Conservation (phyloP, 1,284 basidiomycete species). For the Cerioporus squamosus region DNA sequence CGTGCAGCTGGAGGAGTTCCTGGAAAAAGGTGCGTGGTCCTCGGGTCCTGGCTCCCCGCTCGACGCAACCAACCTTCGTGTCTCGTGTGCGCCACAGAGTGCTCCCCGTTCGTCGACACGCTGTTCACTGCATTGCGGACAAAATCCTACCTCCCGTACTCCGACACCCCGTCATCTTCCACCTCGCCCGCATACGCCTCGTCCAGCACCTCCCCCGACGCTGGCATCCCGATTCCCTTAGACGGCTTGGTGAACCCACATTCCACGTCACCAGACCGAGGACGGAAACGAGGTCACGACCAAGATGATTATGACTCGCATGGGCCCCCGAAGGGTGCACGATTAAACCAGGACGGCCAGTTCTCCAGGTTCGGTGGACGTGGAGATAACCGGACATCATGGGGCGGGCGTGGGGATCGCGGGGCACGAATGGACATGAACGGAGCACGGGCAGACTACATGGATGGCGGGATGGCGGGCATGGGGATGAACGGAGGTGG, state of each 20-base stretch:
- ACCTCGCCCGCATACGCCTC: conserved; percentile 24
- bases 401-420: conserved; percentile 44
- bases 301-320: conserved; percentile 63
- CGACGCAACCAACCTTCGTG: conserved; percentile 6
- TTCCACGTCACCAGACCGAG: conserved; percentile 50
- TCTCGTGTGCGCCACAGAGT: conserved; percentile 53
- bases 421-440: conserved; percentile 32
- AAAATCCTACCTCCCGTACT: conserved; percentile 83
- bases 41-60: background rate
- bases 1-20: conserved; percentile 86
- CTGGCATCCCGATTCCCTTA: conserved; percentile 78
- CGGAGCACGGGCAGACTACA: conserved; percentile 33
- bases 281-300: conserved; percentile 66
- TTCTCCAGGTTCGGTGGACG: conserved; percentile 57
- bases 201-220: conserved; percentile 48
- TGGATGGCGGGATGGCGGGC: conserved; percentile 37
- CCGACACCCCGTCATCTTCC: conserved; percentile 36
- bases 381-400: conserved; percentile 36
- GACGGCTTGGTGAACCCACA: conserved; percentile 60
- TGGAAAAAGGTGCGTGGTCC: conserved; percentile 76
- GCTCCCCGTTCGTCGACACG: conserved; percentile 78
- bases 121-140: conserved; percentile 83
- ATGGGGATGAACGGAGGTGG: conserved; percentile 36
- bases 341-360: conserved; percentile 62
- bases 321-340: conserved; percentile 71